A percentile compares a stretch with the other conserved stretches of the same genome.
Evolutionary conservation across 371 early-diverging fungal genomes (phyloP).

Genomic region (Rhizopus arrhizus): DNA sequence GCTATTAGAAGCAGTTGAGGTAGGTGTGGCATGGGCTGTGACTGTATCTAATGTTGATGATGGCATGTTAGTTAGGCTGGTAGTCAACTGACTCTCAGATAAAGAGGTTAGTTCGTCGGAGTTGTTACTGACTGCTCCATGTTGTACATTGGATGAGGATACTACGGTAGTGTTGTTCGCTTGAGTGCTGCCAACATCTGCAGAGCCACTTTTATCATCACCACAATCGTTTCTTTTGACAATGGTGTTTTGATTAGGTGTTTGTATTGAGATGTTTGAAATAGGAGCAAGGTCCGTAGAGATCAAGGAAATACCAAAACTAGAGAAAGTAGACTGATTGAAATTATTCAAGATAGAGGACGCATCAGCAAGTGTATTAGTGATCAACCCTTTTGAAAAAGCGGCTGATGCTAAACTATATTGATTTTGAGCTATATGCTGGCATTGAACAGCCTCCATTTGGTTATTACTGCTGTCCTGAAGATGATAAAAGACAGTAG

Average conservation of each 20-base stretch:
- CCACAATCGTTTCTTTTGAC: neutral
- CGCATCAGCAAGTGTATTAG: constrained; percentile 18
- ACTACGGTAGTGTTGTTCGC: too few relatives aligned
- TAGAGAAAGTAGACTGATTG: neutral
- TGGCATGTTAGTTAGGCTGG: neutral
- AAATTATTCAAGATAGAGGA: constrained; percentile 8
- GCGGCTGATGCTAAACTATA: constrained; percentile 13
- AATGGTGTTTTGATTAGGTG: neutral
- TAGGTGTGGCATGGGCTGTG: neutral
- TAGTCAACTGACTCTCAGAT: neutral
- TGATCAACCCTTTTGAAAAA: constrained; percentile 11
- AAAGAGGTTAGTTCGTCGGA: neutral
- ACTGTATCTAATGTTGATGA: neutral
- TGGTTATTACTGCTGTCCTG: neutral
- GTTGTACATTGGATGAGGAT: too few relatives aligned
- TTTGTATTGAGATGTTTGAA: neutral
- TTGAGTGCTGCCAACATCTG: neutral
- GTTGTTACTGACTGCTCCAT: neutral
- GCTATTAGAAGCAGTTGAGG: neutral
- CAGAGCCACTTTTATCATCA: neutral
- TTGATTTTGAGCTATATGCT: constrained; percentile 4
- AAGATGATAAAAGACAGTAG: constrained; percentile 8
- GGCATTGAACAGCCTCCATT: constrained; percentile 10
- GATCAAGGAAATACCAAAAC: neutral
- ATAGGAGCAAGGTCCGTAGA: neutral